Percentiles rank a stretch among this genome's conserved stretches.
phyloP scores from a whole-genome alignment of 495 filamentous ascomycete genomes.

The Talaromyces stipitatus region DNA sequence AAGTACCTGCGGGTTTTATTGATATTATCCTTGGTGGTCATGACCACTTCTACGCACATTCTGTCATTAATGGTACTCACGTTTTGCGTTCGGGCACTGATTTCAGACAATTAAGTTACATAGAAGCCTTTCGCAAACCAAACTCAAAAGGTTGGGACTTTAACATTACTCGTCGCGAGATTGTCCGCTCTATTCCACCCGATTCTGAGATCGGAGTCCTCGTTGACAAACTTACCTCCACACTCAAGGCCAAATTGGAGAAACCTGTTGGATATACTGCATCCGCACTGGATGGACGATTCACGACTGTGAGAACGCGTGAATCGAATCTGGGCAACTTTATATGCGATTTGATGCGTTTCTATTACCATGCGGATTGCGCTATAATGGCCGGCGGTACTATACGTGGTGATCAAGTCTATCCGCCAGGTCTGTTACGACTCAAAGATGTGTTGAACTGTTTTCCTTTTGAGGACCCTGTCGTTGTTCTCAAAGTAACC shows the following conservation, averaged over 20 bases:
- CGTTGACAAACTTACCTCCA: conserved; percentile 60
- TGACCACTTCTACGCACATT: conserved; percentile 80
- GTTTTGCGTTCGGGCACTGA: conserved; percentile 78
- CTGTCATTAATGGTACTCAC: conserved; percentile 67
- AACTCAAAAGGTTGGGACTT: conserved; percentile 59
- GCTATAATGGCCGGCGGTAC: conserved; percentile 81
- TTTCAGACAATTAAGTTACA: conserved; percentile 84
- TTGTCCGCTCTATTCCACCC: conserved; percentile 56
- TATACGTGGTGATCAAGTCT: conserved; percentile 85
- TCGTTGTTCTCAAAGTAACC: conserved; percentile 62
- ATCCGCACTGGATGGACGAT: conserved; percentile 73
- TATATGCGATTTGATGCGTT: conserved; percentile 83
- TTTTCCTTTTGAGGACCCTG: conserved; percentile 90
- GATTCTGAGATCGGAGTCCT: conserved; percentile 48
- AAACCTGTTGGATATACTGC: conserved; percentile 79
- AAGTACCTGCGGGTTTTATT: conserved; percentile 56
- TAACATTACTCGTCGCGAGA: conserved; percentile 65
- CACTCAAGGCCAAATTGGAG: conserved; percentile 64
- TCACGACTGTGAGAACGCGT: conserved; percentile 65
- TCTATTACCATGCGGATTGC: conserved; percentile 72
- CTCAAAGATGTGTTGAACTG: conserved; percentile 71
- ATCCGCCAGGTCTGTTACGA: conserved; percentile 66
- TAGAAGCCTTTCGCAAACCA: conserved; percentile 57
- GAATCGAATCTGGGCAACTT: conserved; percentile 88
- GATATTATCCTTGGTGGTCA: conserved; percentile 86